Evolutionary conservation across 345 rosid genomes (phyloP).

Genomic region (Eucalyptus decipiens): DNA sequence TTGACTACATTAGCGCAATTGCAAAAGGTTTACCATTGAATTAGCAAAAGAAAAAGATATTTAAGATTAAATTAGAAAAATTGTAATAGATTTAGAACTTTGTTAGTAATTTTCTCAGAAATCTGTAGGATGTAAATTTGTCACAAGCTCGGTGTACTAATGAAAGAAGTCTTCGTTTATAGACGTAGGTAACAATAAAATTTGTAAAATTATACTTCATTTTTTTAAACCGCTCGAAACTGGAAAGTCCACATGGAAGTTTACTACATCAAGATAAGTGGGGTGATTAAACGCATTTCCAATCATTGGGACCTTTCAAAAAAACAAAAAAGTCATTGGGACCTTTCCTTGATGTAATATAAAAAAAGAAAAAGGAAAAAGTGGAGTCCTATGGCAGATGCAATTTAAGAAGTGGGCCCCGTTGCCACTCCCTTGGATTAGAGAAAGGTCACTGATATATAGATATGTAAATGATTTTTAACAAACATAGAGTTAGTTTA

Average conservation of each 20-base stretch:
- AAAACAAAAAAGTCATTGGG: not conserved
- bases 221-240: not conserved
- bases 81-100: no score
- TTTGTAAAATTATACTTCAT: not conserved
- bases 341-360: not conserved
- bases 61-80: no score
- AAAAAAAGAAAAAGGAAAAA: not conserved
- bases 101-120: not conserved
- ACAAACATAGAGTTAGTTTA: not conserved
- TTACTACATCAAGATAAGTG: not conserved
- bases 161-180: not conserved
- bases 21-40: no score
- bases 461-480: not conserved
- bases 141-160: not conserved
- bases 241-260: not conserved
- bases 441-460: not conserved
- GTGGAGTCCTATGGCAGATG: not conserved
- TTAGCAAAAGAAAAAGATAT: no score
- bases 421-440: not conserved
- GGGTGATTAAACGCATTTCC: not conserved
- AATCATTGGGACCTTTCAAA: not conserved
- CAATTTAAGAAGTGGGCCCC: not conserved
- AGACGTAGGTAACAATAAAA: not conserved
- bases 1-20: rapidly evolving
- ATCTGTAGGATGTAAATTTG: not conserved